Conservation (phyloP, 441 rosid genomes). For the Daphne laureola region DNA sequence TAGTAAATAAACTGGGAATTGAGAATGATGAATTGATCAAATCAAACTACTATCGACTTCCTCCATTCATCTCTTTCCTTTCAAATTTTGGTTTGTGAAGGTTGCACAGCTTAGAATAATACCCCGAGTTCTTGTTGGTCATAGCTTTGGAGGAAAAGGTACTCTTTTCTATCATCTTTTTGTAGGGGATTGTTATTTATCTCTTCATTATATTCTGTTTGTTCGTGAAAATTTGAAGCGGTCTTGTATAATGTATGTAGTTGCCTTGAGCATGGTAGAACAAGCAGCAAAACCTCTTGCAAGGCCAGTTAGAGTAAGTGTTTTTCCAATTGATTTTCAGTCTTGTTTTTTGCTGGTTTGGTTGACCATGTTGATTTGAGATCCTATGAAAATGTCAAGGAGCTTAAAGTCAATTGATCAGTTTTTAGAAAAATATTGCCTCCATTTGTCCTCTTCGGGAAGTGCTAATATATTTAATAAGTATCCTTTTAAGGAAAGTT, state of each 20-base stretch:
- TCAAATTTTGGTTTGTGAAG: slow-evolving; percentile 24
- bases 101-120: slow-evolving; percentile 72
- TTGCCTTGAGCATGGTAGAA: slow-evolving; percentile 92
- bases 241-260: slow-evolving; percentile 34
- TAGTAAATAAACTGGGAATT: neutral
- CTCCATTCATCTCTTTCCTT: neutral
- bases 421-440: neutral
- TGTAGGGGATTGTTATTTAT: too few relatives aligned
- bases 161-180: slow-evolving; percentile 4
- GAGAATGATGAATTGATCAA: neutral
- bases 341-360: slow-evolving; percentile 8
- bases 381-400: slow-evolving; percentile 4
- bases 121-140: slow-evolving; percentile 88
- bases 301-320: slow-evolving; percentile 75
- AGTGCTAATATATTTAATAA: too few relatives aligned
- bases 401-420: slow-evolving; percentile 5
- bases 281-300: slow-evolving; percentile 99
- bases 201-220: slow-evolving; percentile 3
- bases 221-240: slow-evolving; percentile 12
- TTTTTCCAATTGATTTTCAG: slow-evolving; percentile 7
- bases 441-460: too few relatives aligned
- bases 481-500: too few relatives aligned
- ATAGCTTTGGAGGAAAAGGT: slow-evolving; percentile 99
- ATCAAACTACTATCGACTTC: neutral
- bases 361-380: slow-evolving; percentile 8